Evolutionary conservation across 78 protist genomes (phyloP).

Genomic region (Blattamonas nauphoetae): DNA sequence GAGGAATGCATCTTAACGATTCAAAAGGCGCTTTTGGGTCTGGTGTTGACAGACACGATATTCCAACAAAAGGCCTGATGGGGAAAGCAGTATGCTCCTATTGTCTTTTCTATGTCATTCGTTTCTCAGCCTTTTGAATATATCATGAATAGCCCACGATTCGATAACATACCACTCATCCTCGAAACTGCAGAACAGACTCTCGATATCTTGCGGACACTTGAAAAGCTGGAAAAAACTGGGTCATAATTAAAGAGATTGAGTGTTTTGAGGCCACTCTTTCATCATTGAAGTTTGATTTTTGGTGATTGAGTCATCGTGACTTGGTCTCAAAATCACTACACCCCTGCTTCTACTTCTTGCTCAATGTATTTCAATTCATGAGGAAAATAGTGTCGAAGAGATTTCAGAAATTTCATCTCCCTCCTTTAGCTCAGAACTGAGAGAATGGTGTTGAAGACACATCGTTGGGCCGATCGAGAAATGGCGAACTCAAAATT

Average conservation of each 20-base stretch:
- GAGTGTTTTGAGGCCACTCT: no score
- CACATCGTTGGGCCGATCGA: no score
- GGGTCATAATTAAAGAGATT: no score
- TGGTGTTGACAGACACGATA: conserved; percentile 42
- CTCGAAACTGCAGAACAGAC: conserved; percentile 34
- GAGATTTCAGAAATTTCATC: no score
- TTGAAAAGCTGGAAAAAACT: background rate
- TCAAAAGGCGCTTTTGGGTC: conserved; percentile 20
- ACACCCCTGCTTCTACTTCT: no score
- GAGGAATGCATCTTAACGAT: conserved; percentile 50
- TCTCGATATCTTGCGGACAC: background rate
- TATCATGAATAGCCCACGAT: conserved; percentile 38
- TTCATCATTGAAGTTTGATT: no score
- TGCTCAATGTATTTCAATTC: no score
- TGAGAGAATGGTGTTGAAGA: no score
- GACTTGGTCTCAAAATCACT: no score
- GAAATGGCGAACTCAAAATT: conserved; percentile 29
- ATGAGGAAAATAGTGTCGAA: no score
- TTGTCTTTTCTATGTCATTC: background rate
- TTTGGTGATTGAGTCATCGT: no score
- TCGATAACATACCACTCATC: conserved; percentile 38
- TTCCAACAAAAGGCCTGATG: conserved; percentile 31
- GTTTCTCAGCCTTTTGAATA: conserved; percentile 17
- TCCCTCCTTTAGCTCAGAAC: no score
- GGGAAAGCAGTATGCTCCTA: background rate